Base-by-base conservation (phyloP, 805 yeast genomes). In the Teunomyces barrocoloradensis region DNA sequence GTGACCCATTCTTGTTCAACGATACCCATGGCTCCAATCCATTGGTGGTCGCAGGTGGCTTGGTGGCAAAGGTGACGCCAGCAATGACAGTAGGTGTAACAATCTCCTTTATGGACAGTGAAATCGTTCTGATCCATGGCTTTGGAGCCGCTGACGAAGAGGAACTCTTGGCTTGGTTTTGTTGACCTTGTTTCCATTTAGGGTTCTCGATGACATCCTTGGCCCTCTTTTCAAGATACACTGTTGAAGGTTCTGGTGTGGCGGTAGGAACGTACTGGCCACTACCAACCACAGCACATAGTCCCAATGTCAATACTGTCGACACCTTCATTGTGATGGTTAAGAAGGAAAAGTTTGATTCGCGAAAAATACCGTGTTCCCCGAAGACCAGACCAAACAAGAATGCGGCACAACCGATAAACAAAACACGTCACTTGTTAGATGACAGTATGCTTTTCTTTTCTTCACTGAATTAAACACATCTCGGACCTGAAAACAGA, bases 11-110 rank as follows among this genome's bases (percentile, higher is more conserved):
- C 52, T 84, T 82, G 49, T 89, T 78, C 59, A 89, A 72, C 2
- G 89, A 79, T 34, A 89, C 72, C 97, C 97, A 89, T 6, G 89
- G 89, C 49, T 81, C 82, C 53, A 89, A 76, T 7, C 87, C 85
- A 54, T 83, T 73, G 4, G 89, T 79, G 38, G 85, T 84, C 0
- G 73, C 71, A 2, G 95, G 89, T 0, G 92, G 89, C 51, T 85
- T 84, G 23, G 82, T 81, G 47, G 78, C 73, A 60, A 83, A 78
- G 0, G 87, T 82, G 50, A 84, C 79, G 15, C 85, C 85, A 11
- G 75, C 84, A 52, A 83, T 74, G 18, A 81, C 81, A 0, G 85
- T 79, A 3, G 89, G 89, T 0, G 76, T 72, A 25, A 82, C 85
- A 27, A 86, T 73, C 60, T 86, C 94, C 5, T 56, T 68, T 12